These are phyloP conservation scores for Pestalotiopsis sp. DNA, from an alignment of 2,329 filamentous ascomycete genomes.

Conservation along the genomic window DNA sequence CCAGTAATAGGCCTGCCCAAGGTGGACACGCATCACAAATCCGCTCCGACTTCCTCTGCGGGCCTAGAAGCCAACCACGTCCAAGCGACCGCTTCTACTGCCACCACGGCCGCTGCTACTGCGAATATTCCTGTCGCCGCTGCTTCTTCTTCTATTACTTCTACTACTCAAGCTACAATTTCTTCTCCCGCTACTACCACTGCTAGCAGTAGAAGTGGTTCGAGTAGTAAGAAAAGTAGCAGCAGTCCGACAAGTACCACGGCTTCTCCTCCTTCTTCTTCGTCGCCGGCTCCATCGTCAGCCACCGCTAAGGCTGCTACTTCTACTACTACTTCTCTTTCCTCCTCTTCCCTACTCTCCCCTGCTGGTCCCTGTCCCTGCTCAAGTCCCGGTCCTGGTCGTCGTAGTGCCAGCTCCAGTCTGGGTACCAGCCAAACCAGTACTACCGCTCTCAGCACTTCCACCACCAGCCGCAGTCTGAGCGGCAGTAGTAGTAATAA, in stretches of 20 bases:
- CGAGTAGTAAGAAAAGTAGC: neutral
- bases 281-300: neutral
- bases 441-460: neutral
- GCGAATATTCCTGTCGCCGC: neutral
- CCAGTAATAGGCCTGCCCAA: neutral
- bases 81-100: conserved; percentile 2
- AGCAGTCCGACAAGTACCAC: neutral
- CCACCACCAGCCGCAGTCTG: neutral
- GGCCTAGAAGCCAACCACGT: conserved; percentile 8
- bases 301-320: neutral
- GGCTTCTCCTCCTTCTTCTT: neutral
- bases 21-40: conserved; percentile 7
- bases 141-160: neutral
- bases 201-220: neutral
- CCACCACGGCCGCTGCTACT: neutral
- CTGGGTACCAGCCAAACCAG: neutral
- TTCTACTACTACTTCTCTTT: neutral
- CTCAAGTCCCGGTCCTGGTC: neutral
- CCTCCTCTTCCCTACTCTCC: neutral
- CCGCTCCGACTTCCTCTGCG: conserved; percentile 6
- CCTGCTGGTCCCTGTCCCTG: neutral
- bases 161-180: neutral
- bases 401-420: neutral
- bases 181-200: neutral
- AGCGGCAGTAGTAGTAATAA: neutral